Evolutionary conservation across 495 filamentous ascomycete genomes (phyloP), one percentile per base, ranked within the genome.

Genomic region (Tuber melanosporum): DNA sequence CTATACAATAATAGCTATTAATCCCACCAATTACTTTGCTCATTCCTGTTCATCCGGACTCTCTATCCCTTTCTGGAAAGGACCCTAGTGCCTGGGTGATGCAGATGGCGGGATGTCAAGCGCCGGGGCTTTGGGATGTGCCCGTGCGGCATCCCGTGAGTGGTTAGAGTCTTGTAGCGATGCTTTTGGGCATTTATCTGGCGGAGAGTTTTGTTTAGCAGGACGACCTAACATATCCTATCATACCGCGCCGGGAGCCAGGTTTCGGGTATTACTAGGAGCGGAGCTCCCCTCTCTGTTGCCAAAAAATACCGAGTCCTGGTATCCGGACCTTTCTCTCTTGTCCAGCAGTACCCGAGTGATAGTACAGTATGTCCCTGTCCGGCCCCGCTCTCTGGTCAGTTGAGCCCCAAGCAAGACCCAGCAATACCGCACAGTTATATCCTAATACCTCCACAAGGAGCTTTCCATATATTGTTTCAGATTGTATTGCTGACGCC

Each of bases 401-500:
- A 32, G 8, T 32, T 62, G n/a, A 32, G 52, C 52, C n/a, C 52
- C n/a, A 62, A 62, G 52, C n/a, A 3, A 62, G n/a, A n/a, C 52
- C 52, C n/a, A 32, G n/a, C 10, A 32, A 62, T 52, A 6, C 57
- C 9, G 52, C 26, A 7, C 52, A 52, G 7, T 0, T 3, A 32
- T 62, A 62, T 62, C 57, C 12, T 17, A 36, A 66, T 66, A 15
- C 10, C 57, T 36, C 57, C 26, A 26, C 26, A 10, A 66, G 32
- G 57, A 36, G n/a, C 57, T 66, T 66, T 17, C 12, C 14, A 66
- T 66, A 66, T 66, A 72, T 47, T 47, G 69, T 70, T 71, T 71
- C 49, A 42, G 26, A 70, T 76, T 76, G 57, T 32, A 42, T 71
- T 80, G 62, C 71, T 73, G 42, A 71, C 39, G 73, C 70, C 39